Conservation (phyloP, 768 basidiomycete species). For the Hortiboletus flavorubellus region DNA sequence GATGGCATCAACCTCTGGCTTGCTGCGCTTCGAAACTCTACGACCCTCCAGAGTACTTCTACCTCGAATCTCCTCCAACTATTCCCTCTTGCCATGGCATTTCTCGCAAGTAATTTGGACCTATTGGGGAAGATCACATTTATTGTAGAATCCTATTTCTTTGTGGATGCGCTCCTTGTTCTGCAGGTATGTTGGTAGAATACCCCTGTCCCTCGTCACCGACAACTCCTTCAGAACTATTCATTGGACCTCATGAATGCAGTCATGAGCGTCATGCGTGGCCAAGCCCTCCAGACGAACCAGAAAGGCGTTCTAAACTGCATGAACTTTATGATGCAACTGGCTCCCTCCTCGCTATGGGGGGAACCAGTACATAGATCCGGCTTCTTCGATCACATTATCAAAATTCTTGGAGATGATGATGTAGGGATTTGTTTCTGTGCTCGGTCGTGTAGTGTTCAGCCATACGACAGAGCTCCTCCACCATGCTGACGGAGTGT, state of each 20-base stretch:
- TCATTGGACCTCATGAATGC: conserved; percentile 57
- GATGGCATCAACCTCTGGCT: conserved; percentile 79
- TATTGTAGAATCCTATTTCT: conserved; percentile 74
- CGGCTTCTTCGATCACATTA: conserved; percentile 63
- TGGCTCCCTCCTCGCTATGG: conserved; percentile 63
- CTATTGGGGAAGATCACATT: conserved; percentile 62
- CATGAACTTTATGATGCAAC: conserved; percentile 58
- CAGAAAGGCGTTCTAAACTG: conserved; percentile 60
- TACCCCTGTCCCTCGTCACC: not conserved
- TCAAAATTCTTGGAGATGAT: conserved; percentile 60
- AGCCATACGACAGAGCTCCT: conserved; percentile 25
- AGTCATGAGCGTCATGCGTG: conserved; percentile 48
- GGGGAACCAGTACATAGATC: conserved; percentile 70
- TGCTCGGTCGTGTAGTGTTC: conserved; percentile 3
- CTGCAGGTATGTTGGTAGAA: conserved; percentile 51
- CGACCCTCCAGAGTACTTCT: conserved; percentile 44
- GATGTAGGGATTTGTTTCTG: conserved; percentile 45
- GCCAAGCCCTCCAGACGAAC: conserved; percentile 49
- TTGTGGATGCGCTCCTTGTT: conserved; percentile 63
- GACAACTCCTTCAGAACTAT: conserved; percentile 40
- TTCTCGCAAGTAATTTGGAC: conserved; percentile 69
- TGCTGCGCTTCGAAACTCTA: conserved; percentile 62
- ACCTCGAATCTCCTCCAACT: conserved; percentile 58
- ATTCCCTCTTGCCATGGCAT: conserved; percentile 56
- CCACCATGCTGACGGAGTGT: conserved; percentile 56